Percentiles rank a stretch among this genome's conserved stretches.
phyloP scores from a whole-genome alignment of 2,329 filamentous ascomycete species.

The Exophiala bonariae region DNA sequence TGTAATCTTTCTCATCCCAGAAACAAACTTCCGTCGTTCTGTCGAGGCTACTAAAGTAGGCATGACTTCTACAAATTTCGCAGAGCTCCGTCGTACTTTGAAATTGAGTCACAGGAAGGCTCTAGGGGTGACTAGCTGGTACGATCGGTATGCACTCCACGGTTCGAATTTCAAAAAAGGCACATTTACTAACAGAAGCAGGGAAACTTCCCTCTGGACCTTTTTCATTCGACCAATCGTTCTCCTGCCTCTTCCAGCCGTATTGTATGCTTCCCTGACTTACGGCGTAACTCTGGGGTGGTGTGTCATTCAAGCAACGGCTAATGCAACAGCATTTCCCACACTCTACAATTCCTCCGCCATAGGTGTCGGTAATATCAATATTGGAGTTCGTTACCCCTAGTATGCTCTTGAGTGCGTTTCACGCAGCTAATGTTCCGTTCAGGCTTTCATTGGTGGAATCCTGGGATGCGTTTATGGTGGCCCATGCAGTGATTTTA shows the following conservation, averaged over 20 bases:
- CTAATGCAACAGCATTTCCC: slow-evolving; percentile 7
- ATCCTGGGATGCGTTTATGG: slow-evolving; percentile 7
- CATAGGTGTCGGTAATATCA: slow-evolving; percentile 12
- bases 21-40: slow-evolving; percentile 10
- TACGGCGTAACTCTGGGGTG: slow-evolving; percentile 12
- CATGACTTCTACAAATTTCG: neutral
- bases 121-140: slow-evolving; percentile 5
- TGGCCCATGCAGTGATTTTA: slow-evolving; percentile 6
- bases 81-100: neutral
- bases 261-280: slow-evolving; percentile 2
- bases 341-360: slow-evolving; percentile 5
- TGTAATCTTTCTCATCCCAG: neutral
- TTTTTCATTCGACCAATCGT: slow-evolving; percentile 5
- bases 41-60: neutral
- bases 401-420: neutral
- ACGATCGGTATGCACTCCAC: slow-evolving; percentile 7
- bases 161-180: neutral
- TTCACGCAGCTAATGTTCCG: neutral
- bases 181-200: slow-evolving; percentile 1
- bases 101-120: neutral
- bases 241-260: slow-evolving; percentile 2
- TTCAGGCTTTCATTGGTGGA: slow-evolving; percentile 3
- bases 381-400: slow-evolving; percentile 1
- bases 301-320: slow-evolving; percentile 8
- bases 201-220: slow-evolving; percentile 4